Evolutionary conservation across 108 stramenopile species (phyloP).

Genomic region (Cylindrotheca fusiformis): DNA sequence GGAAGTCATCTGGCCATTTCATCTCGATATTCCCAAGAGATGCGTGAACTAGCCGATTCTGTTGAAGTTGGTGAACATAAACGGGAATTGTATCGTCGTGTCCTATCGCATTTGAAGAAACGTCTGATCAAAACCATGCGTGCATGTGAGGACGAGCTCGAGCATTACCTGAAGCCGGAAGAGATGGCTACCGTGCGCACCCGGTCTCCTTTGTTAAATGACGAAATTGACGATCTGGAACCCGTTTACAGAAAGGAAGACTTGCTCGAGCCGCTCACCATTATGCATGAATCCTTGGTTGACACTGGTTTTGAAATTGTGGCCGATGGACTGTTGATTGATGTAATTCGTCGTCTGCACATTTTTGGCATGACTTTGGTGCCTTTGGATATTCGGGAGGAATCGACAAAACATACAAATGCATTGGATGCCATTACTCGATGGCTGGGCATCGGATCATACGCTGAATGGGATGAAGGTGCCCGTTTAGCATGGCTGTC

Average conservation of each 20-base stretch:
- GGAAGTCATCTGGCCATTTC: constrained; percentile 69
- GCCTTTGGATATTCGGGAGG: constrained; percentile 95
- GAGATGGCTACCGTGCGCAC: constrained; percentile 24
- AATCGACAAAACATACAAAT: constrained; percentile 86
- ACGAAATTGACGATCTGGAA: constrained; percentile 61
- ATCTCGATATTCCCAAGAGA: constrained; percentile 58
- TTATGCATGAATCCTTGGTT: constrained; percentile 83
- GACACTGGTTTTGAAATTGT: constrained; percentile 83
- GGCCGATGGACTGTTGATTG: constrained; percentile 88
- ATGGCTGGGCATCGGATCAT: constrained; percentile 89
- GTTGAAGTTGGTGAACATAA: constrained; percentile 44
- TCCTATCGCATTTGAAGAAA: constrained; percentile 72
- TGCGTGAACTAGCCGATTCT: constrained; percentile 49
- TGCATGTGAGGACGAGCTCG: constrained; percentile 54
- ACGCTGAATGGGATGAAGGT: constrained; percentile 90
- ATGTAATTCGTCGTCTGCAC: constrained; percentile 88
- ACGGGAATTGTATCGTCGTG: constrained; percentile 79
- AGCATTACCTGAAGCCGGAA: constrained; percentile 21
- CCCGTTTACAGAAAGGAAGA: constrained; percentile 66
- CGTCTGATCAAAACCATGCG: constrained; percentile 71
- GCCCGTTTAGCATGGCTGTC: constrained; percentile 83
- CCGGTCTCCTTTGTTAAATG: constrained; percentile 13
- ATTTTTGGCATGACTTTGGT: constrained; percentile 92
- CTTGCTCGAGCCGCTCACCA: constrained; percentile 71
- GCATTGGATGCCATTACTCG: constrained; percentile 94